phyloP scores from a whole-genome alignment of 2,329 filamentous ascomycete species.

The Ophiostoma montium region DNA sequence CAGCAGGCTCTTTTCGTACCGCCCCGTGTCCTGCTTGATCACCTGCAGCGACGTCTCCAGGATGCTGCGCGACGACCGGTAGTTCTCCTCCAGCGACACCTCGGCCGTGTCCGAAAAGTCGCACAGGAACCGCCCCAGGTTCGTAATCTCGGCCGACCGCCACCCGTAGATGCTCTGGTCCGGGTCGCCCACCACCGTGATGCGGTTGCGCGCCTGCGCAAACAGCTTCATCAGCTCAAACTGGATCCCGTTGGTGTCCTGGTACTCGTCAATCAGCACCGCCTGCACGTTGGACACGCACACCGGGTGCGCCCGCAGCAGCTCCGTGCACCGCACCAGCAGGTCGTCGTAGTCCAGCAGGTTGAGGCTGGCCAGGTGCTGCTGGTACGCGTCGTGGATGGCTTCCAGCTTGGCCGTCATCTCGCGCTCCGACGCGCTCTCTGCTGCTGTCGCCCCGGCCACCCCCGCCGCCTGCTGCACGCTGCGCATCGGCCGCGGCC shows the following conservation, averaged over 20 bases:
- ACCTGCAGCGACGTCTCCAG: slow-evolving; percentile 66
- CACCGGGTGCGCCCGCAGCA: slow-evolving; percentile 56
- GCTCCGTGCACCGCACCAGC: slow-evolving; percentile 65
- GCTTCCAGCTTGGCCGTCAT: slow-evolving; percentile 10
- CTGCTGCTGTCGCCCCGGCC: slow-evolving; percentile 16
- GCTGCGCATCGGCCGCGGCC: slow-evolving; percentile 13
- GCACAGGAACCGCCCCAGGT: slow-evolving; percentile 62
- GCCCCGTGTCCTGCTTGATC: slow-evolving; percentile 74
- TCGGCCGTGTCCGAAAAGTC: slow-evolving; percentile 69
- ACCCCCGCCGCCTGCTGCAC: slow-evolving; percentile 2
- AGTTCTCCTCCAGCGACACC: slow-evolving; percentile 84
- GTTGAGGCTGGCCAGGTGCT: slow-evolving; percentile 59
- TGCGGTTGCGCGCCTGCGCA: slow-evolving; percentile 55
- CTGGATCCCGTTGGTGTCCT: slow-evolving; percentile 91
- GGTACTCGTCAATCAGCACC: slow-evolving; percentile 92
- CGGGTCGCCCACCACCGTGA: slow-evolving; percentile 91
- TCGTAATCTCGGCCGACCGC: slow-evolving; percentile 82
- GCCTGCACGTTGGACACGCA: slow-evolving; percentile 84
- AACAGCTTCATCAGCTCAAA: slow-evolving; percentile 89
- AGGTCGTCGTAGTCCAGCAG: slow-evolving; percentile 92
- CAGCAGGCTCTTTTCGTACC: slow-evolving; percentile 67
- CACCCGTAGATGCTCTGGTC: slow-evolving; percentile 98
- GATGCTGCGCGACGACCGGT: slow-evolving; percentile 79
- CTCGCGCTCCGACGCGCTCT: not conserved
- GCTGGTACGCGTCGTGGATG: slow-evolving; percentile 65